Evolutionary conservation across 768 basidiomycete species (phyloP), one percentile per base, ranked within the genome.

Genomic region (Pleurotus platypus): DNA sequence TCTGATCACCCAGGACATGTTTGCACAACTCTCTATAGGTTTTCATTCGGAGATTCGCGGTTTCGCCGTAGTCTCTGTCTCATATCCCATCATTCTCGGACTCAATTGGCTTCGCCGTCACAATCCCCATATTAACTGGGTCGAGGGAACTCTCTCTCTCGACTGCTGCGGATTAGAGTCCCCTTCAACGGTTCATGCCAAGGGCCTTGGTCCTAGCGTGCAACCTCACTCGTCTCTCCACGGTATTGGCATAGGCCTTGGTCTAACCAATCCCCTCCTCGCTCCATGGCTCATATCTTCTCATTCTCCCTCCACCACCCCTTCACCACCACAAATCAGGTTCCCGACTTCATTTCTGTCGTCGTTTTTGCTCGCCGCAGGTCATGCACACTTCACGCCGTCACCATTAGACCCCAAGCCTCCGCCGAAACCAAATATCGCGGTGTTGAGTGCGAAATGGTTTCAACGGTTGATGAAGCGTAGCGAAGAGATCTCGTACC

Each of bases 1-100:
- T 3, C 62, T 74, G 11, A 66, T 77, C 45, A 75, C 73, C 46
- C 70, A 75, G 30, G 70, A 75, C 54, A 62, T 75, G 27, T 57
- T 75, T 5, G 57, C 70, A 13, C 40, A 62, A 2, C 46, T 78
- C 4, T 49, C 53, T 1, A 59, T 73, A 46, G 50, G 62, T 16
- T 38, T 63, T 45, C 75, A 76, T 48, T 54, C 58, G 2, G 74
- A 76, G 62, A 57, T 42, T 16, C 51, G 71, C 42, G 35, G 61
- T n/a, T 63, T 77, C 1, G 64, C 53, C 46, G 63, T 75, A 12
- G 67, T 75, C 24, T 63, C 71, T 12, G 65, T 73, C 35, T 51
- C 62, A 2, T 73, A 70, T 50, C 72, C 75, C 40, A 47, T 76
- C 13, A 69, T 74, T 56, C 62, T 75, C 39, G 73, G 72, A 24